Evolutionary conservation across 2,329 filamentous ascomycete species (phyloP), one percentile per base, ranked within the genome.

Genomic region (Apiospora pterosperma): DNA sequence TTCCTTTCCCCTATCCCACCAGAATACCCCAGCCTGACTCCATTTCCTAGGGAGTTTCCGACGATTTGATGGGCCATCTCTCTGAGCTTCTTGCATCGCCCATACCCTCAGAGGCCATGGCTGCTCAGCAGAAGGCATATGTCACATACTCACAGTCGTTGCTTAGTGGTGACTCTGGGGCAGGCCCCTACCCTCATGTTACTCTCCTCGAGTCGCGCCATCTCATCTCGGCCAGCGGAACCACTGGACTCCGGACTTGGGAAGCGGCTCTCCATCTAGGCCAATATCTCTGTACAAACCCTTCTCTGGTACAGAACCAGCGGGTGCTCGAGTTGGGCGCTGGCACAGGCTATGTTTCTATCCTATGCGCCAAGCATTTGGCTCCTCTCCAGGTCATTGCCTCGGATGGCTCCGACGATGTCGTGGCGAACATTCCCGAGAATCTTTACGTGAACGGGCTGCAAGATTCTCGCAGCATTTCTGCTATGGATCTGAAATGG

Each of bases 221-320:
- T 36, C 82, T 94, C 34, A 86, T 95, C 59, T 88, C 90, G 1
- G 89, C 88, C 2, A 84, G 83, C 0, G 90, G 91, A 1, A 93
- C 90, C 0, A 95, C 92, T 0, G 92, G 92, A 1, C 82, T 92
- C 28, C 85, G 92, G 38, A 95, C 92, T 0, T 96, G 92, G 92
- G 92, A 95, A 75, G 92, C 92, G 1, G 88, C 90, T 1, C 79
- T 95, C 10, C 90, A 93, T 69, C 81, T 95, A 0, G 90, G 90
- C 1, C 84, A 88, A 55, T 93, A 88, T 70, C 84, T 94, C 25
- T 85, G 86, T 66, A 66, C 72, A n/a, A 76, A 82, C 61, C 76
- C 75, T 0, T 67, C 69, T 1, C 68, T 84, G 23, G 78, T 92
- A 34, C 71, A 71, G 8, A 82, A 79, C 2, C 89, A 87, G 71